A percentile compares a stretch with the other conserved stretches of the same genome.
phyloP scores from a whole-genome alignment of 768 basidiomycete species.

The Hirschioporus abietinus region DNA sequence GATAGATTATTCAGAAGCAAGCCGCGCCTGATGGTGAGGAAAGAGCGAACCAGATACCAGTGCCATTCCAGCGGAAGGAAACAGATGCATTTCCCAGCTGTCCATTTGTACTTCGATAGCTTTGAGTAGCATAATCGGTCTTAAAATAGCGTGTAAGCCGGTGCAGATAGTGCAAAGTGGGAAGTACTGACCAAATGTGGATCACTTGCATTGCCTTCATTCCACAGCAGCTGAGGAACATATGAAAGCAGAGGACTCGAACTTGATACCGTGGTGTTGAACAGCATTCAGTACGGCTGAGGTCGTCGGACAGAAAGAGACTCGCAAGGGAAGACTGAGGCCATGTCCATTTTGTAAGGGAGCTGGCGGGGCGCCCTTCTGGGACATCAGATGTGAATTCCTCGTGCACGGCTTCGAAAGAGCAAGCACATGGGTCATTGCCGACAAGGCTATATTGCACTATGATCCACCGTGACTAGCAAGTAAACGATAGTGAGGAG shows the following conservation, averaged over 20 bases:
- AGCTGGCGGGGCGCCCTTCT: no score
- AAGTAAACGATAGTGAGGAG: no score
- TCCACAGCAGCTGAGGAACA: background rate
- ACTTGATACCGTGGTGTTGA: background rate
- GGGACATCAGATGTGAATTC: no score
- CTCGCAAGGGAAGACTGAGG: no score
- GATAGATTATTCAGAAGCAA: background rate
- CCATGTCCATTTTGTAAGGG: background rate
- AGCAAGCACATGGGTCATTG: no score
- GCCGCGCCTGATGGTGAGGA: background rate
- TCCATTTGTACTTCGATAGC: background rate
- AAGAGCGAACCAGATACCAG: background rate
- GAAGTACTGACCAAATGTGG: background rate
- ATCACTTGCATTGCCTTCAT: background rate
- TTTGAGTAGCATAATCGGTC: background rate
- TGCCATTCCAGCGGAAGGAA: background rate
- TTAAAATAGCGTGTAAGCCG: background rate
- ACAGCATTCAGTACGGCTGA: background rate
- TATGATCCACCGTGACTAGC: no score
- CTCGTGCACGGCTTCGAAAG: no score
- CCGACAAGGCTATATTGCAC: no score
- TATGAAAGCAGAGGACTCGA: background rate
- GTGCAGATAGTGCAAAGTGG: background rate
- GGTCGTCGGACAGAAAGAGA: background rate
- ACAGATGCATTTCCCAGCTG: background rate